These are phyloP conservation scores for Teratosphaeria zuluensis DNA, from an alignment of 2,329 filamentous ascomycete genomes.

Conservation along the genomic window DNA sequence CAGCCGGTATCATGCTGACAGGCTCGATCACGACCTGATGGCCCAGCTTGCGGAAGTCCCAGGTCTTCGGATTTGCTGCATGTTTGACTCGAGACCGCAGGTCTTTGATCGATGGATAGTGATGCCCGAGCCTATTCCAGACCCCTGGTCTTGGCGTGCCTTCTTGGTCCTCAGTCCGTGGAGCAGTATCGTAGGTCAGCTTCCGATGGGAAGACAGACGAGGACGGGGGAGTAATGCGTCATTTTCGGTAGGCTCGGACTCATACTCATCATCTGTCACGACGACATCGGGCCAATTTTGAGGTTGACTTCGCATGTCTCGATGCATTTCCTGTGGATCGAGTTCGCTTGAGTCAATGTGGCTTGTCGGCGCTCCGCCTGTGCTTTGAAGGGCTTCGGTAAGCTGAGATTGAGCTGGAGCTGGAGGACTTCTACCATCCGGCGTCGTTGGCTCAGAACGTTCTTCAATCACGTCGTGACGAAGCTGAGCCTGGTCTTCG, in stretches of 20 bases:
- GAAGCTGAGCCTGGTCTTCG: constrained; percentile 2
- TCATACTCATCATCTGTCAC: constrained; percentile 16
- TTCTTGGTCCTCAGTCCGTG: constrained; percentile 17
- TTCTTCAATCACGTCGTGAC: constrained; percentile 24
- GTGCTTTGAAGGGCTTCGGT: constrained; percentile 3
- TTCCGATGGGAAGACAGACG: constrained; percentile 15
- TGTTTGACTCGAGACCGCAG: constrained; percentile 11
- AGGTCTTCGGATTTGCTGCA: constrained; percentile 54
- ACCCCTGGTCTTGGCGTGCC: constrained; percentile 9
- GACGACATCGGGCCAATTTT: constrained; percentile 17
- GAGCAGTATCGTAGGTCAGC: constrained; percentile 12
- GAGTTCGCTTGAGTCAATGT: background rate
- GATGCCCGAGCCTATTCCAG: constrained; percentile 21
- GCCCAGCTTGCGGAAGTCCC: constrained; percentile 60
- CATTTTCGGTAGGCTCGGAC: constrained; percentile 13
- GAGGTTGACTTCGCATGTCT: background rate
- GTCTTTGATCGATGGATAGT: constrained; percentile 16
- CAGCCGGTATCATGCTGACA: constrained; percentile 66
- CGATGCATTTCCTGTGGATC: background rate
- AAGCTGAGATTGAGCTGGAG: constrained; percentile 4
- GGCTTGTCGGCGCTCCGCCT: background rate
- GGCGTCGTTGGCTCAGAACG: constrained; percentile 25
- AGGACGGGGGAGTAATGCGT: constrained; percentile 28
- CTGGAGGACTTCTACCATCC: constrained; percentile 4
- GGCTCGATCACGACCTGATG: constrained; percentile 56